Evolutionary conservation across 257 asterid species (phyloP).

Genomic region (Forsythia viridissima): DNA sequence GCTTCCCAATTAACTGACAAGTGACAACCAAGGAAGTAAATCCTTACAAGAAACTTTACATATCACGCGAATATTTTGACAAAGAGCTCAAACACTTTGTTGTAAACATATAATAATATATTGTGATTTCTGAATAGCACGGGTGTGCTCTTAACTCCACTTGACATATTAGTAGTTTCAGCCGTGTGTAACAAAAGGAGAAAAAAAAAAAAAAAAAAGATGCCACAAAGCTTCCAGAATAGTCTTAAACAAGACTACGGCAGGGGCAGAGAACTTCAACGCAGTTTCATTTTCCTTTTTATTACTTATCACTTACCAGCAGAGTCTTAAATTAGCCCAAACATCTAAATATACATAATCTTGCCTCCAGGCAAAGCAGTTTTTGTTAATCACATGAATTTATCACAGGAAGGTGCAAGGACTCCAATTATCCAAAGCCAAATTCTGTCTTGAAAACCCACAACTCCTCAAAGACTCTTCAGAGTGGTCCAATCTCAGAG

Average conservation of each 20-base stretch:
- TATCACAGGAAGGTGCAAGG: background rate
- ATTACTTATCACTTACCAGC: background rate
- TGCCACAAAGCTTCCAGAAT: background rate
- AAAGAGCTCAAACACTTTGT: background rate
- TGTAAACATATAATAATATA: background rate
- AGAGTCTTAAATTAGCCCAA: background rate
- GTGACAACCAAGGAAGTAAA: background rate
- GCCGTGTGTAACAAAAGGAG: background rate
- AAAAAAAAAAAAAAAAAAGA: background rate
- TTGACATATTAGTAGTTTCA: background rate
- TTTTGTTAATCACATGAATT: background rate
- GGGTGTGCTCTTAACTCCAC: background rate
- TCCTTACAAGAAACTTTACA: background rate
- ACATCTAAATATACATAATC: background rate
- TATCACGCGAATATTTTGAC: background rate
- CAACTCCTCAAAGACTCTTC: background rate
- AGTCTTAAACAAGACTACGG: background rate
- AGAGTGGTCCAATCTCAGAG: background rate
- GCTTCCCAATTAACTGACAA: constrained; percentile 5
- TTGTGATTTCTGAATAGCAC: background rate
- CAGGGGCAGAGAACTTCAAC: background rate
- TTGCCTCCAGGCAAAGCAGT: background rate
- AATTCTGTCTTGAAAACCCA: background rate
- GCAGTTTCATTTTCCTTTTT: background rate
- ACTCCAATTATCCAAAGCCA: background rate